Conservation (phyloP, 257 asterid species). For the Nicotiana attenuata region DNA sequence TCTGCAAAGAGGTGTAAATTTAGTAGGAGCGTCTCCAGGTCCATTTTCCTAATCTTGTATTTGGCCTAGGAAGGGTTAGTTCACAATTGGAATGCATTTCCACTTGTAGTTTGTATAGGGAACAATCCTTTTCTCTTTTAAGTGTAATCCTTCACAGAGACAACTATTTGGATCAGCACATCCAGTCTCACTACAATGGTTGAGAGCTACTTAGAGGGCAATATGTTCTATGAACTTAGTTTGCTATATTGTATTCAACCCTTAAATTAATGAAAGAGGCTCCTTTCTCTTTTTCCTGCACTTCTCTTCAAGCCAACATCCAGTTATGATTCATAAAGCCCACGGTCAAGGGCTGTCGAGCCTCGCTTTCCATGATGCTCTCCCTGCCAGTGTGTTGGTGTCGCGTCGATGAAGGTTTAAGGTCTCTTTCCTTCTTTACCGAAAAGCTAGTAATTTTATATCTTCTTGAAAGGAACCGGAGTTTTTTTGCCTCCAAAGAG, state of each 20-base stretch:
- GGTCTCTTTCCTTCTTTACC: no score
- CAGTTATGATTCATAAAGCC: no score
- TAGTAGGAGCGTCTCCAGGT: constrained; percentile 1
- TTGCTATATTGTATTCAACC: not conserved
- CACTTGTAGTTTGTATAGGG: not conserved
- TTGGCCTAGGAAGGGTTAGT: not conserved
- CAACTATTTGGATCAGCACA: not conserved
- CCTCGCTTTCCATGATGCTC: no score
- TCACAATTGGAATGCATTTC: not conserved
- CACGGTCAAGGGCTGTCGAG: no score
- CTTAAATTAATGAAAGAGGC: not conserved
- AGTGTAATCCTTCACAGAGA: not conserved
- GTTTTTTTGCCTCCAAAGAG: no score
- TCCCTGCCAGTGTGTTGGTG: no score
- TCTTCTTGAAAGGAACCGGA: no score
- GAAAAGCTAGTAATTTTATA: no score
- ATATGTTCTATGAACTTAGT: not conserved
- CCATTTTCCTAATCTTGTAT: not conserved
- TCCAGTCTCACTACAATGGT: not conserved
- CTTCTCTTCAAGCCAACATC: not conserved
- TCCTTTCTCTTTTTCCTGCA: not conserved
- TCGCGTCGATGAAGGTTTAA: no score
- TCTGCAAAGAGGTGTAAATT: constrained; percentile 15
- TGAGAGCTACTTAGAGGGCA: not conserved
- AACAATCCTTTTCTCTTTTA: not conserved